Evolutionary conservation across 225 moss, liverwort and hornwort species (phyloP), one percentile per base, ranked within the genome.

Genomic region (Asterella californica): DNA sequence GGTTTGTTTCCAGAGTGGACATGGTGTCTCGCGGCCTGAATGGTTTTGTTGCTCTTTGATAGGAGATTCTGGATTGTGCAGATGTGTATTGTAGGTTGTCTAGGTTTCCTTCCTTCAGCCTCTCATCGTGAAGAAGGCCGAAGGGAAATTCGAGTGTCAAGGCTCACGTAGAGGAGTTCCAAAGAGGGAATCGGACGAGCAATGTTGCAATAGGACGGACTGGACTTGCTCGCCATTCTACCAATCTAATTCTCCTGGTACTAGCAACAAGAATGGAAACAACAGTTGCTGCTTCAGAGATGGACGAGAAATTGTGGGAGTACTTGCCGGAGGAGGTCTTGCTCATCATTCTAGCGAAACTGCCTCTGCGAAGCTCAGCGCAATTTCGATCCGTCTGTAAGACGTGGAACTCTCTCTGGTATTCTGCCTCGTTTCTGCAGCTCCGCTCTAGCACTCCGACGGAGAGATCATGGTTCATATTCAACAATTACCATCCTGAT

Each of bases 391-490:
- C 79, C 11, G 83, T 83, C 0, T 83, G 75, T 68, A 83, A 76
- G 79, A 54, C 79, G 6, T 83, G 83, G 83, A 79, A 60, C 15
- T 76, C 79, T 15, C 34, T 83, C 6, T 83, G 83, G 83, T 83
- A 76, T 38, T 83, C 79, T 4, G 50, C 79, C 0, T 68, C 79
- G 14, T 83, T 83, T 75, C 70, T 75, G 36, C 79, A 83, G 59
- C 69, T 83, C 24, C 83, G 79, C 15, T 76, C 79, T 21, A 73
- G 47, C 22, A 27, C 42, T 6, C 71, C 71, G 10, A 70, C 73
- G 37, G 83, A 83, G 14, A 78, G 68, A 60, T 79, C 83, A 15
- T 83, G 83, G 83, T 83, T 83, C 48, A 68, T 83, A n/a, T 83
- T 83, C 79, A 83, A 83, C 37, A 83, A 83, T 46, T 83, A 83